Base-by-base conservation (phyloP, 768 basidiomycete species). In the Thelephora aurantiotincta region DNA sequence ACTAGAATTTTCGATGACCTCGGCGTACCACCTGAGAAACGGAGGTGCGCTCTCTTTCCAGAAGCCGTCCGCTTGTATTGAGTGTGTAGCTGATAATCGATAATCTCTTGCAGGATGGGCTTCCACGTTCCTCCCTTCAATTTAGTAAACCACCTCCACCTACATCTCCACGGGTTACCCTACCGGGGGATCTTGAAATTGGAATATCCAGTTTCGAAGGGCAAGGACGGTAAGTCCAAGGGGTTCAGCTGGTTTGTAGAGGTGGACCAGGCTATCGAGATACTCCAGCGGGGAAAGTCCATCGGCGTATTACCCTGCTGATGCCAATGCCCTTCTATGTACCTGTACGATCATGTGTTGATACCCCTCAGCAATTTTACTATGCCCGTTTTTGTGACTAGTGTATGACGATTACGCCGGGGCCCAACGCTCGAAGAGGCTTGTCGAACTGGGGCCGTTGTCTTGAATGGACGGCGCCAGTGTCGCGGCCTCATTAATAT, bases 41-140 rank as follows among this genome's bases (percentile, higher is more conserved):
- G 76, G 60, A 70, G 67, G 81, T 79, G 19, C 45, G 55, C 23
- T 5, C 48, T n/a, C 33, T 13, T n/a, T n/a, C n/a, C n/a, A n/a
- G n/a, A n/a, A n/a, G n/a, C n/a, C n/a, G n/a, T n/a, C n/a, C n/a
- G n/a, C n/a, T n/a, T n/a, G n/a, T n/a, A n/a, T n/a, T n/a, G n/a
- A n/a, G n/a, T n/a, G n/a, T n/a, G n/a, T n/a, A n/a, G n/a, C n/a
- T n/a, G n/a, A n/a, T 26, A 16, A 43, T 33, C 19, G 22, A 9
- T 37, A n/a, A 23, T 3, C 18, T 36, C 14, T 43, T 47, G 33
- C 48, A 86, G 86, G 51, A 68, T 87, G 65, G 85, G 86, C 1
- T 89, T 87, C 56, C 85, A 89, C 57, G 82, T 87, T 46, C 81
- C 85, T 0, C 86, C 86, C 0, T 84, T 82, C 61, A 80, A 74